Evolutionary conservation across 1,284 basidiomycete genomes (phyloP), one percentile per base, ranked within the genome.

Genomic region (Xerocomus cyaneibrunnescens): DNA sequence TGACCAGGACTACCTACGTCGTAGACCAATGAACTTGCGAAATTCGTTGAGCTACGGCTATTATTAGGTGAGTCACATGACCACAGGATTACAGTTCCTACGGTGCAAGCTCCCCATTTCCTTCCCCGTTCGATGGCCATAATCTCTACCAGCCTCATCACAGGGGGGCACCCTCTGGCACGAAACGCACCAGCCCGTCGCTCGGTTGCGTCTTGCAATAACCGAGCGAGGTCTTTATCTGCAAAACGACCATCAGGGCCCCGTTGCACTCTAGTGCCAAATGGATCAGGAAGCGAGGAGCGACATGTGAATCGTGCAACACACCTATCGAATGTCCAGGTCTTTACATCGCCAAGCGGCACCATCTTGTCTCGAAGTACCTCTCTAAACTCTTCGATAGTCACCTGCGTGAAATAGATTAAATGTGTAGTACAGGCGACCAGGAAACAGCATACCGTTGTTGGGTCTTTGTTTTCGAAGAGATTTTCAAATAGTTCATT

Each of bases 31-130:
- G 64, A 80, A 83, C 45, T 71, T 66, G 36, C 84, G 72, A 66
- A 87, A 85, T 66, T 88, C 86, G 69, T 88, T 87, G 66, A 85
- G 64, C 72, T 73, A 53, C 69, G 55, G 76, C 62, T 80, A 76
- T 81, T 80, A 76, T 81, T 82, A 59, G 83, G 58, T 66, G 74
- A 60, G 59, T 4, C 14, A 27, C 17, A 45, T 17, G 17, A 10
- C 19, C 32, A 17, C 3, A 41, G 27, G 19, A 27, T 21, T 45
- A 45, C 40, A 10, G 23, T 56, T 52, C 62, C 77, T 59, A 85
- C 82, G 25, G 91, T 85, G 67, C 89, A 92, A 28, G 80, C 75
- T 28, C 85, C 85, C 89, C 90, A 93, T 23, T 65, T 70, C 52
- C 89, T 74, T 21, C 81, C 79, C 65, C 89, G 86, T 59, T 81